Percentiles rank a stretch among this genome's conserved stretches.
Conservation (phyloP, 352 stramenopile genomes). For the Phytophthora pluvialis region DNA sequence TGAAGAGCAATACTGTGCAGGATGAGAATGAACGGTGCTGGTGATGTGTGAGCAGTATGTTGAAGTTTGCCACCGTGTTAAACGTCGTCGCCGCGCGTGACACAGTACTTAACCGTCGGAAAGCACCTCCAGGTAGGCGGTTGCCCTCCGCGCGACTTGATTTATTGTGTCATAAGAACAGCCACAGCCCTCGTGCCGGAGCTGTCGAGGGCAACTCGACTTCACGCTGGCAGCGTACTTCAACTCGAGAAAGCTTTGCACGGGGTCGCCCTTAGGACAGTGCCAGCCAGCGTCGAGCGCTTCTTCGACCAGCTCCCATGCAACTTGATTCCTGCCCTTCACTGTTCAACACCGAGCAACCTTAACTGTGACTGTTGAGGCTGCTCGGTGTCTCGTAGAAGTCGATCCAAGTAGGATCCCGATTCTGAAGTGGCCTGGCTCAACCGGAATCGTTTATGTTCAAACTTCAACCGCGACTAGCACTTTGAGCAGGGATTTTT, state of each 20-base stretch:
- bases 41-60: slow-evolving; percentile 17
- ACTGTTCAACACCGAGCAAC: too few relatives aligned
- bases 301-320: background rate
- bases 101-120: background rate
- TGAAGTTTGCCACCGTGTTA: slow-evolving; percentile 15
- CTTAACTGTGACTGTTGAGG: too few relatives aligned
- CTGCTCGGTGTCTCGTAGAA: too few relatives aligned
- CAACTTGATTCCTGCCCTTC: background rate
- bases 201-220: slow-evolving; percentile 1
- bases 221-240: slow-evolving; percentile 6
- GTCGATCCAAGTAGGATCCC: too few relatives aligned
- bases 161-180: slow-evolving; percentile 26
- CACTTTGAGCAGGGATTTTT: too few relatives aligned
- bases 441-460: slow-evolving; percentile 3
- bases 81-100: slow-evolving; percentile 3
- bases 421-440: slow-evolving; percentile 10
- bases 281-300: background rate
- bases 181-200: background rate
- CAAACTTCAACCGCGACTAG: background rate
- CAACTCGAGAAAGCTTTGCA: slow-evolving; percentile 15
- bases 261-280: background rate
- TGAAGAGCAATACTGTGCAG: background rate
- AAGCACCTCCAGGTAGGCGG: background rate
- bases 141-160: slow-evolving; percentile 18
- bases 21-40: slow-evolving; percentile 12